Evolutionary conservation across 495 filamentous ascomycete genomes (phyloP), one percentile per base, ranked within the genome.

Genomic region (Amniculicola lignicola): DNA sequence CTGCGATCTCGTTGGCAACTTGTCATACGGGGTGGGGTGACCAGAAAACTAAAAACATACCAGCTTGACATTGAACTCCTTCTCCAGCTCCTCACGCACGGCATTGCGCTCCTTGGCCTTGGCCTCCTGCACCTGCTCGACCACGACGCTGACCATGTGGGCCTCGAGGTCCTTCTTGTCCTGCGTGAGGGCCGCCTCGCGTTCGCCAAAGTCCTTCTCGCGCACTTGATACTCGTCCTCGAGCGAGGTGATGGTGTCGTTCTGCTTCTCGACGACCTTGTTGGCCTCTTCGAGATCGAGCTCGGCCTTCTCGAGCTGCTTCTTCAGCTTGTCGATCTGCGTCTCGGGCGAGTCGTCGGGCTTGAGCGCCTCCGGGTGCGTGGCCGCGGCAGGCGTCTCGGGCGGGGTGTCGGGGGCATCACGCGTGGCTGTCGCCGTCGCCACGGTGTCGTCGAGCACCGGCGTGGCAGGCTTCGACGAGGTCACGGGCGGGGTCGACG

Each of bases 251-350:
- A 66, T 38, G 12, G 56, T 44, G 6, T 55, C 54, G 42, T 62
- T 37, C 28, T 66, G 63, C 7, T 31, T 27, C 24, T 50, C 21
- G 12, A 66, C 51, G 16, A 54, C 25, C 23, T 70, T 72, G 59
- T 89, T 89, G 10, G 84, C 73, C 31, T 71, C 71, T n/a, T 81
- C 74, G 23, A 91, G 76, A 28, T 88, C 82, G 7, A 83, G 12
- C 45, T 62, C 16, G 3, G 36, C 14, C 29, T 45, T 58, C 9
- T 28, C 75, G 0, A 90, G 69, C 63, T 84, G 80, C 12, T 64
- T 65, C 42, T 75, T 77, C 7, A 93, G 73, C 22, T 72, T 73
- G 19, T 72, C 64, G 23, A 81, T 74, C 6, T 55, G 15, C n/a
- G 57, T 39, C 2, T 50, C 40, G 16, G 35, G 39, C 6, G 61